Conservation (phyloP, 2,329 filamentous ascomycete genomes). For the Pseudopithomyces chartarum region DNA sequence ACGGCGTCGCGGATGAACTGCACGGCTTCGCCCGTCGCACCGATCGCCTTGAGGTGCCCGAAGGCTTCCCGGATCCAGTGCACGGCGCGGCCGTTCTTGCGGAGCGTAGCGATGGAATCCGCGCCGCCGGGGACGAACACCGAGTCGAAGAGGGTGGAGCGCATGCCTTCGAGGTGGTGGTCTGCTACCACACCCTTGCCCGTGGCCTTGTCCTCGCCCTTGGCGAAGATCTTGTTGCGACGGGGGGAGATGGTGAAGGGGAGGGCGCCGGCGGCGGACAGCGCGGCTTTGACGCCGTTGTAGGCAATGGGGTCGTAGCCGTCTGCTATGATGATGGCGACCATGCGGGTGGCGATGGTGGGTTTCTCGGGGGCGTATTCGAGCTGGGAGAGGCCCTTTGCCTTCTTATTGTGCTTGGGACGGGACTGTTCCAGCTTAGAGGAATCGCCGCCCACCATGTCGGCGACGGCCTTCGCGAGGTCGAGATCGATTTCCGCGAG, state of each 20-base stretch:
- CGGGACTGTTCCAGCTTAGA: constrained; percentile 57
- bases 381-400: constrained; percentile 70
- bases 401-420: constrained; percentile 69
- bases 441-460: constrained; percentile 68
- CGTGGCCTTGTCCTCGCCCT: constrained; percentile 59
- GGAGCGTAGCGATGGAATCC: constrained; percentile 65
- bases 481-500: constrained; percentile 73
- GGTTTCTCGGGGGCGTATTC: constrained; percentile 68
- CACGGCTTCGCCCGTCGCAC: constrained; percentile 74
- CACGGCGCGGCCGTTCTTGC: constrained; percentile 71
- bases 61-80: constrained; percentile 83
- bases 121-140: constrained; percentile 76
- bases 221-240: constrained; percentile 68
- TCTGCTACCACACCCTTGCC: constrained; percentile 67
- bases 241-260: constrained; percentile 75
- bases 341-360: constrained; percentile 71
- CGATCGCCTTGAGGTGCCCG: constrained; percentile 80
- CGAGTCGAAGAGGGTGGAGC: constrained; percentile 81
- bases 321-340: constrained; percentile 78
- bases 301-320: constrained; percentile 73
- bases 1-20: constrained; percentile 61
- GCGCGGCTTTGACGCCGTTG: constrained; percentile 65
- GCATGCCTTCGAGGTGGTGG: constrained; percentile 79
- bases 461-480: constrained; percentile 71
- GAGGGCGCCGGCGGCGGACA: constrained; percentile 67